phyloP scores from a whole-genome alignment of 768 basidiomycete genomes.

The Cytidiella melzeri region DNA sequence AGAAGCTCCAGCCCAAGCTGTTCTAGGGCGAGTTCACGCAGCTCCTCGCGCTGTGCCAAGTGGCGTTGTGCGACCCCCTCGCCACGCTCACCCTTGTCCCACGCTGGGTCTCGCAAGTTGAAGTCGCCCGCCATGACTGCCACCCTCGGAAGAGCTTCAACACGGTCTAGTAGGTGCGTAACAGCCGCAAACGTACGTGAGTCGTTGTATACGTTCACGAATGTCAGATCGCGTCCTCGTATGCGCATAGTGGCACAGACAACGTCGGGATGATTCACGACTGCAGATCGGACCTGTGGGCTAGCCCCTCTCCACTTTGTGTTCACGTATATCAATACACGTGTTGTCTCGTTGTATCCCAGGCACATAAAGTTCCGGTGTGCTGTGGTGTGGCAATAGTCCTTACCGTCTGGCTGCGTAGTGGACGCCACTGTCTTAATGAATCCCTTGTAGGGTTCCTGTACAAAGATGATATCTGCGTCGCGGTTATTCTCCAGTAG shows the following conservation, averaged over 20 bases:
- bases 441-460: slow-evolving; percentile 7
- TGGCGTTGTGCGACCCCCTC: not conserved
- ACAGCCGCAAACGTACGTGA: not conserved
- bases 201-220: slow-evolving; percentile 11
- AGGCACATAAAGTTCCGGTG: slow-evolving; percentile 1
- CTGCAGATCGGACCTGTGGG: not conserved
- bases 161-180: not conserved
- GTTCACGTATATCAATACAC: slow-evolving; percentile 6
- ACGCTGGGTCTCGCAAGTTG: slow-evolving; percentile 10
- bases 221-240: not conserved
- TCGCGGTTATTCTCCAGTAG: slow-evolving; percentile 3
- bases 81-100: slow-evolving; percentile 3
- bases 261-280: slow-evolving; percentile 1
- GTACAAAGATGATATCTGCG: slow-evolving; percentile 8
- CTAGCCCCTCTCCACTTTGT: not conserved
- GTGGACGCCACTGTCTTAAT: too few species aligned
- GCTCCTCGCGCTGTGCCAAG: too few species aligned
- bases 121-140: too few species aligned
- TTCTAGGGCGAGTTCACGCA: slow-evolving; percentile 1
- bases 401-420: not conserved
- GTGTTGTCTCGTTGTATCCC: not conserved
- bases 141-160: slow-evolving; percentile 2
- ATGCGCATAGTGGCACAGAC: not conserved
- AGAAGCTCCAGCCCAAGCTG: slow-evolving; percentile 1
- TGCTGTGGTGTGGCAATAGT: slow-evolving; percentile 3